These are phyloP conservation scores for Exsudoporus floridanus DNA, from an alignment of 1,284 basidiomycete species.

Conservation along the genomic window DNA sequence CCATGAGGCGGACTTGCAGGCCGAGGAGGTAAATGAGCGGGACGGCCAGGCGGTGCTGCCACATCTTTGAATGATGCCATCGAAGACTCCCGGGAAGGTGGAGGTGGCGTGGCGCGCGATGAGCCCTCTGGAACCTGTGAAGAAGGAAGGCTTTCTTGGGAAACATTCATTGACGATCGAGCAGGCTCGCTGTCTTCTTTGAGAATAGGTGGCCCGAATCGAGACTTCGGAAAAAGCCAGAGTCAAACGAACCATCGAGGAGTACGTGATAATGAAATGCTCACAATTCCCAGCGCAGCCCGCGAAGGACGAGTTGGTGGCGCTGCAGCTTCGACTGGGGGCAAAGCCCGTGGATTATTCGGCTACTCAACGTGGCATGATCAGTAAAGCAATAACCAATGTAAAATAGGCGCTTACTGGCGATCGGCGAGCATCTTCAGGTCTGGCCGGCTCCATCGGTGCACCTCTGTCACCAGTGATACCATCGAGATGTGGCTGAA, in stretches of 20 bases:
- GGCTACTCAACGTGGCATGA: slow-evolving; percentile 8
- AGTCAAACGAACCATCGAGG: not conserved
- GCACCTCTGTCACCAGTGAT: slow-evolving; percentile 1
- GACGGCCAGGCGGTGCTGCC: slow-evolving; percentile 5
- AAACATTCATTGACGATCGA: slow-evolving; percentile 3
- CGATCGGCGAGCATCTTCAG: slow-evolving; percentile 14
- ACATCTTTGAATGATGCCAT: slow-evolving; percentile 20
- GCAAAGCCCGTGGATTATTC: slow-evolving; percentile 2
- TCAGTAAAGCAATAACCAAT: slow-evolving; percentile 7
- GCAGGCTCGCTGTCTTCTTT: slow-evolving; percentile 20
- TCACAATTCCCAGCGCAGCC: slow-evolving; percentile 19
- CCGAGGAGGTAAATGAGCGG: slow-evolving; percentile 23
- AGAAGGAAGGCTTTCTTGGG: slow-evolving; percentile 20
- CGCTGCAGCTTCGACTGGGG: slow-evolving; percentile 12
- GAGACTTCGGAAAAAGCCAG: slow-evolving; percentile 24
- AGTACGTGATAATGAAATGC: not conserved
- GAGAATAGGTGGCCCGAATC: slow-evolving; percentile 33
- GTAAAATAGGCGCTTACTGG: slow-evolving; percentile 14
- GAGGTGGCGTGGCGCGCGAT: slow-evolving; percentile 30
- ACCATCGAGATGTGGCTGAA: slow-evolving; percentile 18
- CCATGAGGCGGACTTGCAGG: slow-evolving; percentile 23
- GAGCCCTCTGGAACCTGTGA: slow-evolving; percentile 17
- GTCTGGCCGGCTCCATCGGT: slow-evolving; percentile 5
- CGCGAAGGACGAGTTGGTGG: slow-evolving; percentile 20
- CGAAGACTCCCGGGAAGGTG: slow-evolving; percentile 34